Conservation (phyloP, 495 filamentous ascomycete genomes). For the Pseudoneurospora amorphoporcata region DNA sequence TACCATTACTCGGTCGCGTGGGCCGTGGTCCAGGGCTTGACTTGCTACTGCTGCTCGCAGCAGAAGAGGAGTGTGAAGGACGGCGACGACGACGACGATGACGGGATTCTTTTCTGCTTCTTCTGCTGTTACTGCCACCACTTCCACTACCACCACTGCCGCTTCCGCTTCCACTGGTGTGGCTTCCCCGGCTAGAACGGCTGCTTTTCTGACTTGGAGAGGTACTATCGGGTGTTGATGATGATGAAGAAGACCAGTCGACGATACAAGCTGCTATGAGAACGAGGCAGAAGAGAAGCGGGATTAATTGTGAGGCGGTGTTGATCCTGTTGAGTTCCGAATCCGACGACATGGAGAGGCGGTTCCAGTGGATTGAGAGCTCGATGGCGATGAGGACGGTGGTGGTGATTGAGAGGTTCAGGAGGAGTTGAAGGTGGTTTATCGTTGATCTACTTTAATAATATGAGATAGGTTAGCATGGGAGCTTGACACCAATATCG, state of each 20-base stretch:
- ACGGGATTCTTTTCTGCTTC: background rate
- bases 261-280: conserved; percentile 4
- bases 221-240: background rate
- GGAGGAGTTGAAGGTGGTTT: conserved; percentile 7
- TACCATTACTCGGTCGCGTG: background rate
- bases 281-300: conserved; percentile 20
- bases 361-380: conserved; percentile 31
- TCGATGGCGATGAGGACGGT: conserved; percentile 26
- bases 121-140: background rate
- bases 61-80: background rate
- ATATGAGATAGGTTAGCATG: background rate
- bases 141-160: background rate
- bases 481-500: background rate
- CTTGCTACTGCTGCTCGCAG: background rate
- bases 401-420: conserved; percentile 18
- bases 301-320: conserved; percentile 27
- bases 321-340: conserved; percentile 12
- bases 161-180: background rate
- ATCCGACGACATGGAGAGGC: background rate
- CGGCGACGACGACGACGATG: background rate
- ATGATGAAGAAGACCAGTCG: background rate
- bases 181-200: background rate
- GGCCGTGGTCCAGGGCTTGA: background rate
- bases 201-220: background rate
- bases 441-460: conserved; percentile 5